Base-by-base conservation (phyloP, 1,139 yeast species). In the Keqinozyma sinolaborantium region DNA sequence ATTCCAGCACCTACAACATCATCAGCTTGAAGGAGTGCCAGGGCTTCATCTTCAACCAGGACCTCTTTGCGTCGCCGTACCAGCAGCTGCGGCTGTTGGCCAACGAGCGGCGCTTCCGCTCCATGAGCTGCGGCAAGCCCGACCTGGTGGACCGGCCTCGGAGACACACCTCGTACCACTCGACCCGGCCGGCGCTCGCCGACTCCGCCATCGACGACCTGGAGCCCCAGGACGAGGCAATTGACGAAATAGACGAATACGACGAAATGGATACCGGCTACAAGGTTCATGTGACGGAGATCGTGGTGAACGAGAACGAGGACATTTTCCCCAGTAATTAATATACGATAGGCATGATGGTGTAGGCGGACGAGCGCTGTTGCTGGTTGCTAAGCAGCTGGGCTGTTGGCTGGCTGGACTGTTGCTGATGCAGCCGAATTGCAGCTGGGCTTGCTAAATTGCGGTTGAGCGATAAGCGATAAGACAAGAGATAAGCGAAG, bases 21-120 rank as follows among this genome's bases (percentile, higher is more conserved):
- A 64, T 71, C 28, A 70, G 77, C 23, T 59, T 83, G 23, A 70
- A 70, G 30, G 86, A 81, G 48, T 69, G 80, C 30, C 90, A 83
- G 50, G 92, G 92, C 4, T 83, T 82, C 47, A 59, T 76, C 13
- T 83, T 85, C 71, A 83, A 83, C 53, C 87, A 80, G 45, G 86
- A 80, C 45, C 58, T 82, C 36, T 82, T 81, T 64, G 87, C 84
- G 7, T 68, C 80, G 6, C 75, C 79, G 6, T 77, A 74, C 48
- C 83, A 77, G 42, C 87, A 79, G 44, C 73, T 66, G 47, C 53
- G 71, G 31, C 68, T 78, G 1, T 41, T 64, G 3, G 60, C 71
- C 2, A 64, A 58, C 34, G 77, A 68, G 35, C 48, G 55, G 31
- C 60, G 53, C 32, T 42, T 47, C 19, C 47, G 66, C 24, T 55